phyloP scores from a whole-genome alignment of 805 yeast species.

The Sugiyamaella valdiviana region DNA sequence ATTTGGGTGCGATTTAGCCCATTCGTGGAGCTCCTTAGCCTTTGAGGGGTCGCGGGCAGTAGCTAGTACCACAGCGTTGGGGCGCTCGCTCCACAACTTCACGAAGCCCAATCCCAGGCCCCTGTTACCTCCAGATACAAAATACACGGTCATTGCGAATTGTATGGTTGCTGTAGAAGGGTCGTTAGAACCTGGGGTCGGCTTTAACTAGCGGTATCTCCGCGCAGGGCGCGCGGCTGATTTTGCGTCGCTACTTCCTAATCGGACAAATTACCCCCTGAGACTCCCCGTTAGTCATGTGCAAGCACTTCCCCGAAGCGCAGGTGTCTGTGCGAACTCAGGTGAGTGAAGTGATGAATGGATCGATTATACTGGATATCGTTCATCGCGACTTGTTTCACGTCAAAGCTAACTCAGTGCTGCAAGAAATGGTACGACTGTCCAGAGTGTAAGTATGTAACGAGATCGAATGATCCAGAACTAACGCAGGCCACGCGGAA shows the following conservation, averaged over 20 bases:
- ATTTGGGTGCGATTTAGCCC: constrained; percentile 16
- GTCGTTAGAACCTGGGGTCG: not conserved
- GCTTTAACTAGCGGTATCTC: not conserved
- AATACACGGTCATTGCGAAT: constrained; percentile 16
- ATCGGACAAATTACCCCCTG: constrained; percentile 2
- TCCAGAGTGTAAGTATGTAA: constrained; percentile 25
- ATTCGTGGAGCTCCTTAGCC: constrained; percentile 16
- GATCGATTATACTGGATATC: too few relatives aligned
- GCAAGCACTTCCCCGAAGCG: constrained; percentile 30
- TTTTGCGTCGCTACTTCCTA: not conserved
- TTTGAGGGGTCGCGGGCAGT: constrained; percentile 16
- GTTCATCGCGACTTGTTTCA: too few relatives aligned
- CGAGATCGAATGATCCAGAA: not conserved
- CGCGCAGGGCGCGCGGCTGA: not conserved
- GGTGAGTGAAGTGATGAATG: constrained; percentile 11
- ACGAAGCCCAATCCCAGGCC: constrained; percentile 35
- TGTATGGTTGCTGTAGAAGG: constrained; percentile 18
- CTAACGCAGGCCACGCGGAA: constrained; percentile 25
- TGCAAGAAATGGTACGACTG: constrained; percentile 33
- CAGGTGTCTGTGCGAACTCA: constrained; percentile 32
- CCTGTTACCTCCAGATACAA: constrained; percentile 33
- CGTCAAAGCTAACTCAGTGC: constrained; percentile 16
- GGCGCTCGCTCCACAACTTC: constrained; percentile 24
- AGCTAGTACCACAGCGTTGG: constrained; percentile 26
- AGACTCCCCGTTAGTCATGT: constrained; percentile 18